These are phyloP conservation scores for Xylaria digitata DNA, from an alignment of 2,329 filamentous ascomycete species.

Conservation along the genomic window DNA sequence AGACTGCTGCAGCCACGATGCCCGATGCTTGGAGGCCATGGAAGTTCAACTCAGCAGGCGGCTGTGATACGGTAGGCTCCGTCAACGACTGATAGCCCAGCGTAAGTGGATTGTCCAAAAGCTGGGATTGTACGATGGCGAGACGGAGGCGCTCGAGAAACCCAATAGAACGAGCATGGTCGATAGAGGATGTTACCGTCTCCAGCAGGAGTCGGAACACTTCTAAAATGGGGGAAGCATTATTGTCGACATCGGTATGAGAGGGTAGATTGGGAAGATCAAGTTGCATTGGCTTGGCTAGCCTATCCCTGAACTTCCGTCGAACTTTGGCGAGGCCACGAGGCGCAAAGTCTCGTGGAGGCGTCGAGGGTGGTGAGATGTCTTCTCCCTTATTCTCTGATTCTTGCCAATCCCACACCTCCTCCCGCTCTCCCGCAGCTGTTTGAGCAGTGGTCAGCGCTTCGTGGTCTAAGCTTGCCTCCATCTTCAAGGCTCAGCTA, in stretches of 20 bases:
- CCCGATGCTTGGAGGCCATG: slow-evolving; percentile 48
- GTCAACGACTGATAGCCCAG: slow-evolving; percentile 44
- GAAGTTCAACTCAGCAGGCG: slow-evolving; percentile 41
- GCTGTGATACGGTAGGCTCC: slow-evolving; percentile 40
- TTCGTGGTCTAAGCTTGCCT: neutral
- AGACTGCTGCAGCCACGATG: slow-evolving; percentile 47
- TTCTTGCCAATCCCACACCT: slow-evolving; percentile 48
- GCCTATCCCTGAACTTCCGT: slow-evolving; percentile 47
- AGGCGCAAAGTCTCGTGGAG: slow-evolving; percentile 50
- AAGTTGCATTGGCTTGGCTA: slow-evolving; percentile 45
- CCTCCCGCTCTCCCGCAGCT: slow-evolving; percentile 47
- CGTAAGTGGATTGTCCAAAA: slow-evolving; percentile 50
- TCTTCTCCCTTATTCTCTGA: slow-evolving; percentile 44
- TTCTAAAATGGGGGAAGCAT: slow-evolving; percentile 46
- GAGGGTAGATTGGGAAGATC: slow-evolving; percentile 43
- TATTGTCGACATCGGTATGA: slow-evolving; percentile 43
- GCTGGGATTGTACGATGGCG: slow-evolving; percentile 50
- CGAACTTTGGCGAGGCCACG: slow-evolving; percentile 49
- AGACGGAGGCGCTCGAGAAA: slow-evolving; percentile 52
- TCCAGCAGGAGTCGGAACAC: slow-evolving; percentile 45
- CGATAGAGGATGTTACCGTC: slow-evolving; percentile 50
- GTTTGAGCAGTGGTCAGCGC: slow-evolving; percentile 41
- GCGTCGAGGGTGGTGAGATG: slow-evolving; percentile 48
- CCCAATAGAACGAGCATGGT: slow-evolving; percentile 48
- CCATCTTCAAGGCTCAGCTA: slow-evolving; percentile 12